Evolutionary conservation across 2,329 filamentous ascomycete species (phyloP).

Genomic region (Periconia macrospinosa): DNA sequence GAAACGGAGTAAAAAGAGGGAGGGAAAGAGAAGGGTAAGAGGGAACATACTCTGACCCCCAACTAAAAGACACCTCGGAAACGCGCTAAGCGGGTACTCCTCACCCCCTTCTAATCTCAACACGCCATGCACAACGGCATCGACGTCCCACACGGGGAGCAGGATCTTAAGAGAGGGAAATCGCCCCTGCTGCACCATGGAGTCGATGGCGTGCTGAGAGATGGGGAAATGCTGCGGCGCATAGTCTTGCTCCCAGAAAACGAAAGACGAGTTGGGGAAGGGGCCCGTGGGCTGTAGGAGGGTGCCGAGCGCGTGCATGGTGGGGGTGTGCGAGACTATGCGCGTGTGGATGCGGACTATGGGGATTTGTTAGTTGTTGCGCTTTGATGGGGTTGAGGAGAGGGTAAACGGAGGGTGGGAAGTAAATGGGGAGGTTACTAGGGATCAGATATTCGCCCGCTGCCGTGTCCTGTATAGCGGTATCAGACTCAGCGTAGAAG

Average conservation of each 20-base stretch:
- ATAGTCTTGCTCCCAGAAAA: conserved; percentile 11
- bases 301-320: conserved; percentile 4
- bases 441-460: conserved; percentile 7
- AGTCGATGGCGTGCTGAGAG: conserved; percentile 1
- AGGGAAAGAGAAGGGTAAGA: no score
- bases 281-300: conserved; percentile 4
- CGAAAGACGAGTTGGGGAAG: conserved; percentile 7
- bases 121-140: conserved; percentile 9
- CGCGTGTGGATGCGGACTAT: conserved; percentile 9
- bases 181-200: conserved; percentile 2
- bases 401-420: neutral
- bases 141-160: conserved; percentile 4
- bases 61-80: conserved; percentile 2
- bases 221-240: conserved; percentile 10
- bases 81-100: conserved; percentile 9
- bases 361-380: neutral
- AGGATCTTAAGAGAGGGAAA: conserved; percentile 5
- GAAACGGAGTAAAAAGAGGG: neutral
- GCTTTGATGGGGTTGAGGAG: neutral
- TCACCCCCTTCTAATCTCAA: conserved; percentile 9
- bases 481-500: conserved; percentile 12
- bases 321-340: conserved; percentile 5
- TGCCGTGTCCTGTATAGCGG: conserved; percentile 4
- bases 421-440: neutral
- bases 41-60: neutral